These are phyloP conservation scores for Lentinula boryana DNA, from an alignment of 768 basidiomycete species.

Conservation along the genomic window DNA sequence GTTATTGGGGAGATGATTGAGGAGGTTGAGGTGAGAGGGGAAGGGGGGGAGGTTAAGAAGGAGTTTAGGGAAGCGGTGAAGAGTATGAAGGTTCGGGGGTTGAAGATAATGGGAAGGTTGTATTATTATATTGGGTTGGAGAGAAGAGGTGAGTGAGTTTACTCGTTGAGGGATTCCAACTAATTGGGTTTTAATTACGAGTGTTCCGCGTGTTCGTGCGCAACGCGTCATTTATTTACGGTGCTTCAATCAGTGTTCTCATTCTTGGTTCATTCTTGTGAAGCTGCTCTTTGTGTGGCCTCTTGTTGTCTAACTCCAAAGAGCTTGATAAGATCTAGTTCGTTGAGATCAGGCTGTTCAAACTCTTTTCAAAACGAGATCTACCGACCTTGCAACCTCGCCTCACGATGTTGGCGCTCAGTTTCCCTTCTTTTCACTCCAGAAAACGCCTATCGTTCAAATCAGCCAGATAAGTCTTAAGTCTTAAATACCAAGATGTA, in stretches of 20 bases:
- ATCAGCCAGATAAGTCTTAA: background rate
- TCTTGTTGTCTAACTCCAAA: slow-evolving; percentile 38
- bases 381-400: slow-evolving; percentile 66
- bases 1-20: slow-evolving; percentile 77
- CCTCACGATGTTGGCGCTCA: slow-evolving; percentile 70
- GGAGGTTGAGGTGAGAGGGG: slow-evolving; percentile 4
- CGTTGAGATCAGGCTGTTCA: background rate
- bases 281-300: slow-evolving; percentile 1
- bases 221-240: background rate
- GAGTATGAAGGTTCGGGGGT: slow-evolving; percentile 82
- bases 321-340: slow-evolving; percentile 53
- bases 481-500: background rate
- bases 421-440: slow-evolving; percentile 75
- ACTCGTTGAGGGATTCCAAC: too few species aligned
- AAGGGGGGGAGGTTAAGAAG: slow-evolving; percentile 57
- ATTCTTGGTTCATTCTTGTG: background rate
- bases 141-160: slow-evolving; percentile 80
- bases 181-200: too few species aligned
- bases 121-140: slow-evolving; percentile 99
- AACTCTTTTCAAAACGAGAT: background rate
- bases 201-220: background rate
- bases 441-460: slow-evolving; percentile 63
- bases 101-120: slow-evolving; percentile 96
- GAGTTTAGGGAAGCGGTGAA: slow-evolving; percentile 66
- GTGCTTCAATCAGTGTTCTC: background rate